Conservation (phyloP, 371 early-diverging fungal species). For the Apophysomyces ossiformis region DNA sequence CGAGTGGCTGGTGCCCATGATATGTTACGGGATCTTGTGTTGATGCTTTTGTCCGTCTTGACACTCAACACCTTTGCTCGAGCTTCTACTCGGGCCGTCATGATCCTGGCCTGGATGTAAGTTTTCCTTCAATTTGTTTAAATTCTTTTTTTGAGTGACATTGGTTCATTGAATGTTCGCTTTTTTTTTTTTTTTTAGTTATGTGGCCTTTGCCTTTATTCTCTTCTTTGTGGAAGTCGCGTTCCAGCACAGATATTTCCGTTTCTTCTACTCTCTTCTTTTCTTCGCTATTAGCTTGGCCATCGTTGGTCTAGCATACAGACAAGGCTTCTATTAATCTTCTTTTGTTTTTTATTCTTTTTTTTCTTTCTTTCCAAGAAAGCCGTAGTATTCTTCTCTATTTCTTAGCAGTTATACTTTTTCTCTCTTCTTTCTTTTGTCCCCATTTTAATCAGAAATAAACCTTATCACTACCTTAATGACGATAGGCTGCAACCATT, state of each 20-base stretch:
- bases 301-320: slow-evolving; percentile 41
- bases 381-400: too few species aligned
- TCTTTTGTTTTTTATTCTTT: too few species aligned
- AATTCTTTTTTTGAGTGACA: background rate
- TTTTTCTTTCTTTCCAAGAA: too few species aligned
- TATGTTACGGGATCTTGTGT: slow-evolving; percentile 40
- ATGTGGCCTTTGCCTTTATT: slow-evolving; percentile 44
- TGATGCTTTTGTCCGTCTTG: slow-evolving; percentile 41
- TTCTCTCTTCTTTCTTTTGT: too few species aligned
- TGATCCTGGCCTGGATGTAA: slow-evolving; percentile 48
- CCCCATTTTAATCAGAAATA: too few species aligned
- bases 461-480: too few species aligned
- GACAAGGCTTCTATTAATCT: slow-evolving; percentile 28
- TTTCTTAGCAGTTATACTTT: too few species aligned
- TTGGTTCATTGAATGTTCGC: too few species aligned
- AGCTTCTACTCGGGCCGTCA: slow-evolving; percentile 37
- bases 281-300: slow-evolving; percentile 41
- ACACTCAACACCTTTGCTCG: slow-evolving; percentile 42
- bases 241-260: slow-evolving; percentile 37
- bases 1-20: slow-evolving; percentile 44
- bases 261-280: slow-evolving; percentile 33
- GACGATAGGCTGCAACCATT: too few species aligned
- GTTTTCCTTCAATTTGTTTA: background rate
- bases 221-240: slow-evolving; percentile 34
- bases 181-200: too few species aligned